A percentile compares a stretch with the other conserved stretches of the same genome.
Evolutionary conservation across 352 stramenopile genomes (phyloP).

Genomic region (Pythium insidiosum): DNA sequence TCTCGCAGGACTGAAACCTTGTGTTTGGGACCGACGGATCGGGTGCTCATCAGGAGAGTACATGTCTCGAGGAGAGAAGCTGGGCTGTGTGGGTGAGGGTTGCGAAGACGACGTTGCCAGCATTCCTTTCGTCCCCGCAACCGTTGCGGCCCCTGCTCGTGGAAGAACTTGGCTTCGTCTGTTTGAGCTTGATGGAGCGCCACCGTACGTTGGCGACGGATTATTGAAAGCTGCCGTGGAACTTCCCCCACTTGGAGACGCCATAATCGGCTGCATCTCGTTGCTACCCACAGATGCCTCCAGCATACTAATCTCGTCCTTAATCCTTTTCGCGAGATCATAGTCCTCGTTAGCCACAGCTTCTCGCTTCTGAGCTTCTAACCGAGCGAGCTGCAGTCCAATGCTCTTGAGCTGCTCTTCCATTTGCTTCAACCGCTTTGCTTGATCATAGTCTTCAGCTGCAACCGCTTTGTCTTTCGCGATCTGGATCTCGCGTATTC

Average conservation of each 20-base stretch:
- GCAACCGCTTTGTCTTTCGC: conserved; percentile 81
- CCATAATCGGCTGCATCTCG: conserved; percentile 50
- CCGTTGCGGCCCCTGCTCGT: conserved; percentile 21
- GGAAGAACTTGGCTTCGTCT: conserved; percentile 39
- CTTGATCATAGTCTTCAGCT: conserved; percentile 89
- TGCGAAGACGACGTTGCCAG: conserved; percentile 14
- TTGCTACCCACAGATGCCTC: conserved; percentile 55
- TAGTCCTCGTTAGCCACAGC: conserved; percentile 91
- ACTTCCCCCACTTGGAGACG: too few relatives aligned
- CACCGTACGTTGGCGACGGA: conserved; percentile 15
- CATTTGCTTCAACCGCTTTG: conserved; percentile 74
- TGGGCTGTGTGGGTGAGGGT: too few relatives aligned
- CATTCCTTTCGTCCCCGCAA: conserved; percentile 20
- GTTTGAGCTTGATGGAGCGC: neutral
- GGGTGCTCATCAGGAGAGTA: conserved; percentile 23
- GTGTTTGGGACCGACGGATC: too few relatives aligned
- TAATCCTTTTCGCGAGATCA: conserved; percentile 86
- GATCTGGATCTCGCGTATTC: conserved; percentile 84
- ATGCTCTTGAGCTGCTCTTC: conserved; percentile 88
- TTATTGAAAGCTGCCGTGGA: too few relatives aligned
- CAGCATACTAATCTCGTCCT: conserved; percentile 76
- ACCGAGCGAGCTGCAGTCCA: conserved; percentile 76
- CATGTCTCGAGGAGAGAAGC: conserved; percentile 56
- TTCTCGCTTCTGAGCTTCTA: conserved; percentile 84
- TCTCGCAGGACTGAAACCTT: too few relatives aligned